phyloP scores from a whole-genome alignment of 768 basidiomycete genomes.

The Solioccasus polychromus region DNA sequence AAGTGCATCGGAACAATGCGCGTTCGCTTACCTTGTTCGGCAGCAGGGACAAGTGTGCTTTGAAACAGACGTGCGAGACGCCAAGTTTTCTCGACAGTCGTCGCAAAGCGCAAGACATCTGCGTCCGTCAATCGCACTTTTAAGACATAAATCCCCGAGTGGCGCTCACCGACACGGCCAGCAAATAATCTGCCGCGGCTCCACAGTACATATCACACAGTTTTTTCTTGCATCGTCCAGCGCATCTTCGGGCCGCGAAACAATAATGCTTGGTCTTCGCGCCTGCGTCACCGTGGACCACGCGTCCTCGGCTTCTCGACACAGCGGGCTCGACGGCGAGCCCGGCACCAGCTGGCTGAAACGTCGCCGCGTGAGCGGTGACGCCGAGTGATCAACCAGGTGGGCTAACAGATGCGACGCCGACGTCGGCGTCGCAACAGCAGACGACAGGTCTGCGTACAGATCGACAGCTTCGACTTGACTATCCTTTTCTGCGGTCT shows the following conservation, averaged over 20 bases:
- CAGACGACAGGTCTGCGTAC: constrained; percentile 52
- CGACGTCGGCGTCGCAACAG: constrained; percentile 30
- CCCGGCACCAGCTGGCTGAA: constrained; percentile 39
- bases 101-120: constrained; percentile 54
- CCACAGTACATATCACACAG: constrained; percentile 74
- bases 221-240: constrained; percentile 31
- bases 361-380: constrained; percentile 47
- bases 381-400: constrained; percentile 41
- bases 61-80: constrained; percentile 45
- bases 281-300: constrained; percentile 31
- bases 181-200: constrained; percentile 68
- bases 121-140: constrained; percentile 1
- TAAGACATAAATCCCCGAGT: background rate
- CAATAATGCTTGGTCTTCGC: constrained; percentile 17
- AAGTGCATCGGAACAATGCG: background rate
- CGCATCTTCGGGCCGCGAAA: constrained; percentile 25
- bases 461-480: constrained; percentile 45
- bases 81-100: constrained; percentile 52
- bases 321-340: constrained; percentile 6
- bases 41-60: constrained; percentile 54
- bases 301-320: constrained; percentile 17
- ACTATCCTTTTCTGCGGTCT: constrained; percentile 28
- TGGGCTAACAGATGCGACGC: constrained; percentile 55
- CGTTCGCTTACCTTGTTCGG: constrained; percentile 42
- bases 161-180: constrained; percentile 78